phyloP scores from a whole-genome alignment of 2,329 filamentous ascomycete genomes.

The Trichoderma sp. region DNA sequence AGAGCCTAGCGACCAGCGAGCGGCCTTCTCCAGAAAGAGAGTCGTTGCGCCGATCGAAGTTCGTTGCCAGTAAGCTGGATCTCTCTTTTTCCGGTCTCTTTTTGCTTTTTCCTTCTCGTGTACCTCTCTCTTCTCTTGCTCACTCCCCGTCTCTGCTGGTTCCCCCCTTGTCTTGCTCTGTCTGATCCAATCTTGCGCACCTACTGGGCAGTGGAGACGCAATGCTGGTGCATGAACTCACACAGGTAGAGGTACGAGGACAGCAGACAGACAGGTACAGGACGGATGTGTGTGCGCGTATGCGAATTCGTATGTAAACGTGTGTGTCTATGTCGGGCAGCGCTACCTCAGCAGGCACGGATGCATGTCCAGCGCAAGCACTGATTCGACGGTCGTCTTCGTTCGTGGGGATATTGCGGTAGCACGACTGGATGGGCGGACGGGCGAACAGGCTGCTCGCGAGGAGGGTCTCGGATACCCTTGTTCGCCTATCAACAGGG shows the following conservation, averaged over 20 bases:
- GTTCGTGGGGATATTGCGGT: constrained; percentile 14
- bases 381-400: constrained; percentile 12
- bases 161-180: constrained; percentile 15
- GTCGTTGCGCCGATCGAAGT: constrained; percentile 4
- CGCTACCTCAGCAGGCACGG: constrained; percentile 3
- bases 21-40: constrained; percentile 4
- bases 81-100: neutral
- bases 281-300: neutral
- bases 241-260: neutral
- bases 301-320: constrained; percentile 9
- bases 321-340: neutral
- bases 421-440: neutral
- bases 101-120: neutral
- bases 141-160: neutral
- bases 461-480: constrained; percentile 13
- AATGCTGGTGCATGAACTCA: constrained; percentile 26
- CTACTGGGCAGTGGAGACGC: constrained; percentile 8
- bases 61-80: neutral
- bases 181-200: constrained; percentile 18
- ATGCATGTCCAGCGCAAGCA: neutral
- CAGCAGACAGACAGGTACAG: constrained; percentile 1
- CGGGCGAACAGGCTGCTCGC: neutral
- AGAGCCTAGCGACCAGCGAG: constrained; percentile 10
- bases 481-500: constrained; percentile 24
- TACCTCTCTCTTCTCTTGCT: neutral